Evolutionary conservation across 768 basidiomycete genomes (phyloP).

Genomic region (Rhodosporidiobolus odoratus): DNA sequence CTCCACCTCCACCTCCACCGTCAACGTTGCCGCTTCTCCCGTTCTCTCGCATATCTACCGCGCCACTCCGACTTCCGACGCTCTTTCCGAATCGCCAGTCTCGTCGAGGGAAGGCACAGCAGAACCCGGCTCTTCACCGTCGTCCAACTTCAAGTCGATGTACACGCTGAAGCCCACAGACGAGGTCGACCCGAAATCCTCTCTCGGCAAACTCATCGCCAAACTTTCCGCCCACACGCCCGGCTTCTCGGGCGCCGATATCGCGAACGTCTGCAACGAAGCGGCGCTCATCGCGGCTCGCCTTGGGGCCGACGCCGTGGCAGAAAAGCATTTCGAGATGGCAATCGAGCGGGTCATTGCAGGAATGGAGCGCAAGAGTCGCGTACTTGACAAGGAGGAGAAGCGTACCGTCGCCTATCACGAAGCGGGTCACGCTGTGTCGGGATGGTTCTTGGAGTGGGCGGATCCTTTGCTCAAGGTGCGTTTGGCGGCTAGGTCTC

Average conservation of each 20-base stretch:
- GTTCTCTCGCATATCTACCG: neutral
- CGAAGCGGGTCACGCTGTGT: slow-evolving; percentile 96
- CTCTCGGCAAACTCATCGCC: slow-evolving; percentile 61
- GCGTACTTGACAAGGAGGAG: slow-evolving; percentile 87
- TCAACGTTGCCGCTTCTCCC: slow-evolving; percentile 4
- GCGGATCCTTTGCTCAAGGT: slow-evolving; percentile 92
- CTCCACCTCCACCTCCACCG: neutral
- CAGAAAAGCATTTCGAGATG: slow-evolving; percentile 84
- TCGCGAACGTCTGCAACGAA: slow-evolving; percentile 98
- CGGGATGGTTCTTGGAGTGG: slow-evolving; percentile 97
- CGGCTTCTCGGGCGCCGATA: slow-evolving; percentile 97
- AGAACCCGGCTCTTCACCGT: neutral
- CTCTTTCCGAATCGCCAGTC: neutral
- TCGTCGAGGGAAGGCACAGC: too few species aligned
- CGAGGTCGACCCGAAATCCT: slow-evolving; percentile 47
- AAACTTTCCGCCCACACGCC: slow-evolving; percentile 95
- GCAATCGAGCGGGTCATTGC: slow-evolving; percentile 98
- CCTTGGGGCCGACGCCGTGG: slow-evolving; percentile 67
- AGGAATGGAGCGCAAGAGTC: slow-evolving; percentile 89
- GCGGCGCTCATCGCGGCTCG: slow-evolving; percentile 92
- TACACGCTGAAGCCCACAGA: slow-evolving; percentile 39
- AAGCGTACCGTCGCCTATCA: slow-evolving; percentile 99
- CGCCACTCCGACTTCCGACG: neutral
- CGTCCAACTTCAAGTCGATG: slow-evolving; percentile 37
- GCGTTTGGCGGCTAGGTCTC: slow-evolving; percentile 48